These are phyloP conservation scores for Penicillium macrosclerotiorum DNA, from an alignment of 495 filamentous ascomycete species.

Conservation along the genomic window DNA sequence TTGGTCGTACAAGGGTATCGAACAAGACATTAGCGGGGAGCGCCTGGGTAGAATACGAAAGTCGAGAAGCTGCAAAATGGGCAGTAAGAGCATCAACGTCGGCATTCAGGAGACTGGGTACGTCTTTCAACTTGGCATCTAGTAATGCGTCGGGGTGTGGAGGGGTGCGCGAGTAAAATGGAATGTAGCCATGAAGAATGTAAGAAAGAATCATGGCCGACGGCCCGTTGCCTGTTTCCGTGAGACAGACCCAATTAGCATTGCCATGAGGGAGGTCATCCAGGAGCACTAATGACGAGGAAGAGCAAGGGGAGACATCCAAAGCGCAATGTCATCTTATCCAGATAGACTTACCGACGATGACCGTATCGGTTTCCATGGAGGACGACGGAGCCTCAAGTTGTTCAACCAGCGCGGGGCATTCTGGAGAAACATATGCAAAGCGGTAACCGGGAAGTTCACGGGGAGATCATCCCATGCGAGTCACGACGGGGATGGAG, in stretches of 20 bases:
- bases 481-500: background rate
- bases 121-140: conserved; percentile 49
- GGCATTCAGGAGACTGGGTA: conserved; percentile 44
- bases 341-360: conserved; percentile 43
- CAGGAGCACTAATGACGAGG: too few species aligned
- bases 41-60: conserved; percentile 65
- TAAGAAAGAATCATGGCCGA: conserved; percentile 66
- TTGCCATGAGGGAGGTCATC: too few species aligned
- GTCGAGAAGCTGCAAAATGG: conserved; percentile 59
- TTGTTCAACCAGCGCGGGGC: conserved; percentile 30
- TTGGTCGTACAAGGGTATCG: conserved; percentile 64
- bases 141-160: conserved; percentile 62
- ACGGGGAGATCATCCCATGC: conserved; percentile 11
- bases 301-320: conserved; percentile 11
- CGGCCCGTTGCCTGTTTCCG: conserved; percentile 56
- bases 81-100: conserved; percentile 51
- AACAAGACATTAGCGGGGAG: conserved; percentile 63
- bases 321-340: conserved; percentile 6
- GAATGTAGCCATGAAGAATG: conserved; percentile 65
- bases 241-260: conserved; percentile 2
- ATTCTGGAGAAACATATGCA: conserved; percentile 36
- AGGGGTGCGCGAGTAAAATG: conserved; percentile 51
- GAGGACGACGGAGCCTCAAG: conserved; percentile 29
- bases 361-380: conserved; percentile 48
- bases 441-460: conserved; percentile 1